Evolutionary conservation across 148 eudicot genomes (phyloP).

Genomic region (Rheum nobile): DNA sequence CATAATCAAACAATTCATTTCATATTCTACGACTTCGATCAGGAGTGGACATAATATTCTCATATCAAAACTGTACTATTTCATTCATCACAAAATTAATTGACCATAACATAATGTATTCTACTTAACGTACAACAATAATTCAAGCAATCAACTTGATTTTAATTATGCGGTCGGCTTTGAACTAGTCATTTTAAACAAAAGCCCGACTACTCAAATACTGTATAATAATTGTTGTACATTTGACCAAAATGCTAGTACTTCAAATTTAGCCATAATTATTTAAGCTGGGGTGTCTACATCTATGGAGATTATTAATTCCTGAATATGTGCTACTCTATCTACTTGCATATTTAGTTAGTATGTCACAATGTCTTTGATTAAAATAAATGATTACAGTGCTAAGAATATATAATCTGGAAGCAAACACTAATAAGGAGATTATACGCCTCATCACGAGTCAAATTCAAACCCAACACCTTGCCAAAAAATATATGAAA

Average conservation of each 20-base stretch:
- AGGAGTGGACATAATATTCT: too few relatives aligned
- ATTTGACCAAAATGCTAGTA: conserved; percentile 2
- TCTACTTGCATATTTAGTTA: not conserved
- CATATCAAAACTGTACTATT: too few relatives aligned
- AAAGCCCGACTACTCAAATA: not conserved
- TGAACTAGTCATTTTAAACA: not conserved
- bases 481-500: not conserved
- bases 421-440: not conserved
- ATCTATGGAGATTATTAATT: not conserved
- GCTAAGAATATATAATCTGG: not conserved
- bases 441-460: not conserved
- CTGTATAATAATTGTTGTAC: not conserved
- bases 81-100: too few relatives aligned
- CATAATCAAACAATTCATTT: too few relatives aligned
- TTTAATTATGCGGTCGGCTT: not conserved
- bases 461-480: not conserved
- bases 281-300: not conserved
- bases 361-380: not conserved
- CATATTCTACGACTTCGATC: too few relatives aligned
- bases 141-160: not conserved
- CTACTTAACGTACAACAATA: not conserved
- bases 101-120: too few relatives aligned
- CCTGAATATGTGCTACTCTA: not conserved
- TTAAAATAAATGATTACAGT: not conserved
- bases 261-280: not conserved